Conservation (phyloP, 1,284 basidiomycete species). For the Limonomyces culmigenus region DNA sequence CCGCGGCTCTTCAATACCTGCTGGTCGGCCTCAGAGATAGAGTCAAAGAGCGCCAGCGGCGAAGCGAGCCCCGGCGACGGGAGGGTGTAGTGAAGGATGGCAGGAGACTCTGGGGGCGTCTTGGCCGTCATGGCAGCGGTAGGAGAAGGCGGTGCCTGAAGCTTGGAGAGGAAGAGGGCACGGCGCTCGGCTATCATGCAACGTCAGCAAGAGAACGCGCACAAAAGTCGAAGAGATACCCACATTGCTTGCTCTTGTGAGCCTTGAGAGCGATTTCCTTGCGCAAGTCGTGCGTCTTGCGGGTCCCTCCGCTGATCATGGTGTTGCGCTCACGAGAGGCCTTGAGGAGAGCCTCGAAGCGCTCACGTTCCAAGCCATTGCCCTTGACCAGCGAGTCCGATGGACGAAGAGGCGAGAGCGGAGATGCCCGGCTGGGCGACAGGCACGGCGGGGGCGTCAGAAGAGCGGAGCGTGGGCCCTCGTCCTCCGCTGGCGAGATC, state of each 20-base stretch:
- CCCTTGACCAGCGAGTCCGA: slow-evolving; percentile 17
- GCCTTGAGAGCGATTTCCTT: slow-evolving; percentile 58
- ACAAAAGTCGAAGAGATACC: slow-evolving; percentile 11
- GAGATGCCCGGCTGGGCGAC: slow-evolving; percentile 18
- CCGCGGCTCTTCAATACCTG: slow-evolving; percentile 17
- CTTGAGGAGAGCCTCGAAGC: slow-evolving; percentile 44
- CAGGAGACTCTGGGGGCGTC: slow-evolving; percentile 53
- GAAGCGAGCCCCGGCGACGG: slow-evolving; percentile 52
- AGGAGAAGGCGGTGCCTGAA: slow-evolving; percentile 46
- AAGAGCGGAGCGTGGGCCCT: slow-evolving; percentile 35
- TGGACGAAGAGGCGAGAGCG: slow-evolving; percentile 35
- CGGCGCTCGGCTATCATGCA: slow-evolving; percentile 43
- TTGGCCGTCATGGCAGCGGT: slow-evolving; percentile 37
- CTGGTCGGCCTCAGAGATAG: slow-evolving; percentile 21
- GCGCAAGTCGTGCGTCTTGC: slow-evolving; percentile 39
- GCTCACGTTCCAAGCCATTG: slow-evolving; percentile 41
- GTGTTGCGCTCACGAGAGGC: slow-evolving; percentile 37
- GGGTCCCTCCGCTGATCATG: slow-evolving; percentile 19
- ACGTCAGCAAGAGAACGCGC: slow-evolving; percentile 4
- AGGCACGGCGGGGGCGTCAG: slow-evolving; percentile 37
- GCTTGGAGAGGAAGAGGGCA: slow-evolving; percentile 55
- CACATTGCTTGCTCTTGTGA: slow-evolving; percentile 61
- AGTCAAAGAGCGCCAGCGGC: slow-evolving; percentile 41
- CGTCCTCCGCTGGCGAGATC: slow-evolving; percentile 19
- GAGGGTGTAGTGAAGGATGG: slow-evolving; percentile 49